Evolutionary conservation across 176 grass and related monocot species (phyloP).

Genomic region (Puccinellia tenuiflora): DNA sequence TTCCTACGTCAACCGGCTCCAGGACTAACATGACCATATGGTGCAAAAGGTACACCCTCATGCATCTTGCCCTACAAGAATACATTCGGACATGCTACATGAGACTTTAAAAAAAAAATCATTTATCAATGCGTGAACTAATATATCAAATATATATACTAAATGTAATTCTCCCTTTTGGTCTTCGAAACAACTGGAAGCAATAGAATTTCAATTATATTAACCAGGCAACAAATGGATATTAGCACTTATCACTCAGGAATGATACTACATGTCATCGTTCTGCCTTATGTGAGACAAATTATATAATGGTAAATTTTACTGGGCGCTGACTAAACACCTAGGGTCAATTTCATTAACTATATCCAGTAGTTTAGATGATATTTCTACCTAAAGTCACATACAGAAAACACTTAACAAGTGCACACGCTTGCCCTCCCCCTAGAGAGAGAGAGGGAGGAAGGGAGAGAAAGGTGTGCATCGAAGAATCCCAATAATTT

Average conservation of each 20-base stretch:
- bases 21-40: not conserved
- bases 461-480: too few species aligned
- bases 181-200: not conserved
- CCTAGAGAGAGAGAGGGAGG: too few species aligned
- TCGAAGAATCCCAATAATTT: not conserved
- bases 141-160: not conserved
- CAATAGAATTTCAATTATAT: too few species aligned
- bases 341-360: too few species aligned
- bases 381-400: too few species aligned
- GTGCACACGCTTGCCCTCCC: too few species aligned
- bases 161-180: not conserved
- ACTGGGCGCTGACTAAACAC: too few species aligned
- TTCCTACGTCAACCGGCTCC: not conserved
- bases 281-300: too few species aligned
- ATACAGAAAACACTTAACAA: too few species aligned
- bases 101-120: not conserved
- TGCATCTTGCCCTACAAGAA: not conserved
- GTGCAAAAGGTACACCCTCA: not conserved
- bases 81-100: not conserved
- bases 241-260: not conserved
- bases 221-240: too few species aligned
- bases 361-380: too few species aligned
- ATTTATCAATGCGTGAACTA: not conserved
- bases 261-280: not conserved
- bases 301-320: too few species aligned